phyloP scores from a whole-genome alignment of 2,329 filamentous ascomycete genomes.

The Knoxdaviesia proteae region DNA sequence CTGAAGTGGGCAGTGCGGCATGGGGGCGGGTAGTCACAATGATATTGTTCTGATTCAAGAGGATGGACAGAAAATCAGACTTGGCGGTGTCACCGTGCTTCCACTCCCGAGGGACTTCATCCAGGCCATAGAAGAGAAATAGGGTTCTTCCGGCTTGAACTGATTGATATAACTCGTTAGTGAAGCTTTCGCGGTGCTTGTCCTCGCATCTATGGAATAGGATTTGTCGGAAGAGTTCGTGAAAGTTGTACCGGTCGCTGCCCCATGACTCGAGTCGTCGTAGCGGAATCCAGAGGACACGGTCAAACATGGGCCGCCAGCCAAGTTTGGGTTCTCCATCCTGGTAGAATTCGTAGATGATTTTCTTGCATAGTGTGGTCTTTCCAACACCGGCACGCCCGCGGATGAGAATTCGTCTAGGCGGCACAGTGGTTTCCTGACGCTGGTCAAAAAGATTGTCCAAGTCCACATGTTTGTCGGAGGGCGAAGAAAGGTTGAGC shows the following conservation, averaged over 20 bases:
- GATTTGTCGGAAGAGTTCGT: too few relatives aligned
- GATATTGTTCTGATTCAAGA: conserved; percentile 10
- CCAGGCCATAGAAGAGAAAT: conserved; percentile 11
- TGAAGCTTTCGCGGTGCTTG: too few relatives aligned
- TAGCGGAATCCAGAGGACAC: too few relatives aligned
- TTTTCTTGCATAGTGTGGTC: conserved; percentile 18
- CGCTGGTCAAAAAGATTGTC: neutral
- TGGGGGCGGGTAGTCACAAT: neutral
- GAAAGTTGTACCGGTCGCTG: too few relatives aligned
- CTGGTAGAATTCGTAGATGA: conserved; percentile 12
- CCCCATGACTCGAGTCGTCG: too few relatives aligned
- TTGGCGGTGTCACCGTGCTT: conserved; percentile 2
- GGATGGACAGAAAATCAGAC: conserved; percentile 9
- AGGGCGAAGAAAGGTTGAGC: too few relatives aligned
- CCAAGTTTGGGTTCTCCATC: too few relatives aligned
- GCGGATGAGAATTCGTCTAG: conserved; percentile 8
- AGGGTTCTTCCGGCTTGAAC: too few relatives aligned
- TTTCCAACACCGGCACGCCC: conserved; percentile 16
- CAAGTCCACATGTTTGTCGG: conserved; percentile 8
- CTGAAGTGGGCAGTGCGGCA: neutral
- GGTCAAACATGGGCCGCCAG: too few relatives aligned
- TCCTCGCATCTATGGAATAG: too few relatives aligned
- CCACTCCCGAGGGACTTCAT: conserved; percentile 15
- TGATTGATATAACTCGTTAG: too few relatives aligned
- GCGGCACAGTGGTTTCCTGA: neutral